phyloP scores from a whole-genome alignment of 306 rosid genomes.

The Canavalia ensiformis region DNA sequence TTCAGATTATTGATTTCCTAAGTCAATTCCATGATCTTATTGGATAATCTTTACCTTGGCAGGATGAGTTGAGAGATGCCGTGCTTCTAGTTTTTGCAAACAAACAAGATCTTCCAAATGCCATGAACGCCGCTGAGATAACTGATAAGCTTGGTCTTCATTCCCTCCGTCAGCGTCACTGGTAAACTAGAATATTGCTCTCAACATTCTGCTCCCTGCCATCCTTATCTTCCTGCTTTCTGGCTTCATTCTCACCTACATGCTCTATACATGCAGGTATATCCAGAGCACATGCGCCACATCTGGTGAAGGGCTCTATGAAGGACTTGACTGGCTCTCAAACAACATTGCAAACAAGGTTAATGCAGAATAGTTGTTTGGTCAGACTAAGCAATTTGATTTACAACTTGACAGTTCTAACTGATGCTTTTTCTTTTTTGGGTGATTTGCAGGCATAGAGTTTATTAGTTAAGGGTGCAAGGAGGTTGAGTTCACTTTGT shows the following conservation, averaged over 20 bases:
- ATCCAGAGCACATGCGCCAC: slow-evolving; percentile 96
- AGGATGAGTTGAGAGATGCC: slow-evolving; percentile 91
- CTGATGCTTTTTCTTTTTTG: slow-evolving; percentile 12
- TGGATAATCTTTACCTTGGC: slow-evolving; percentile 42
- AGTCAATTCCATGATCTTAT: slow-evolving; percentile 1
- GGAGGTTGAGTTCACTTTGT: slow-evolving; percentile 40
- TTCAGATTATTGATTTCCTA: slow-evolving; percentile 16
- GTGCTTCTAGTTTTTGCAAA: slow-evolving; percentile 90
- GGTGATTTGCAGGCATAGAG: slow-evolving; percentile 73
- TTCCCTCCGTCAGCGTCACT: slow-evolving; percentile 94
- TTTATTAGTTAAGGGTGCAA: slow-evolving; percentile 43
- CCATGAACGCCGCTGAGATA: slow-evolving; percentile 93
- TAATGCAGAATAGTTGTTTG: not conserved
- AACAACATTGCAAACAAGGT: slow-evolving; percentile 92
- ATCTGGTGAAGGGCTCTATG: slow-evolving; percentile 94
- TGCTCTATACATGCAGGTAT: slow-evolving; percentile 64
- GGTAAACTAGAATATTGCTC: slow-evolving; percentile 51
- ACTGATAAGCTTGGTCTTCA: slow-evolving; percentile 93
- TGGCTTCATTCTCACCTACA: not conserved
- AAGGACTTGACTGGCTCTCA: slow-evolving; percentile 96
- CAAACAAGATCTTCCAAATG: slow-evolving; percentile 96
- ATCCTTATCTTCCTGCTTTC: slow-evolving; percentile 1
- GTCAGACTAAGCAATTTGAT: not conserved
- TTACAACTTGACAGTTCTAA: slow-evolving; percentile 7
- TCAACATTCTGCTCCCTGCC: not conserved